Base-by-base conservation (phyloP, 2,329 filamentous ascomycete genomes). In the Cryphonectria nitschkei region DNA sequence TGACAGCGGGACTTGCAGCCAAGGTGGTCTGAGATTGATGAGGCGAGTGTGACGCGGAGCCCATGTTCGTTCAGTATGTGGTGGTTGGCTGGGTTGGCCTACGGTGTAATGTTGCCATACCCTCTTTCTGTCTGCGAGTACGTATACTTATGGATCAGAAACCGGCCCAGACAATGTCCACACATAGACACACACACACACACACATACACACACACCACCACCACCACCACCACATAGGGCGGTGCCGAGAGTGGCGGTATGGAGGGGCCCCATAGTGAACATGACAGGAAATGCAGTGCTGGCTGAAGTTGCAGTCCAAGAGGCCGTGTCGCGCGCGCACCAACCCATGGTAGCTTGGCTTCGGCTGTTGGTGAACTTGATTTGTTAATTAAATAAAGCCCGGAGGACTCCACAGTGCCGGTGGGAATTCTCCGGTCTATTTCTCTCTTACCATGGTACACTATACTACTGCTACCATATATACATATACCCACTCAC, bases 301-400 rank as follows among this genome's bases (percentile, higher is more conserved):
- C 61, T 39, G 61, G 61, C 61, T 63, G 61, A 63, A 63, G 34
- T 29, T 63, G 39, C 61, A 63, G 61, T 46, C 39, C n/a, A 14
- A n/a, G 61, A 63, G 61, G 61, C 39, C 61, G 43, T 43, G 43
- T 43, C 61, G 39, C 37, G 37, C 61, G 26, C 16, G 22, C 32
- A 46, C 58, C 32, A 61, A 39, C 32, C 34, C 29, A 60, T 22
- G 50, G 6, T 7, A 52, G 50, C n/a, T 14, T 56, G 52, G 52
- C 52, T 26, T 58, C 54, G 54, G 54, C 54, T 58, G 54, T 32
- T 58, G 52, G 52, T 56, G 52, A 26, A 29, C 26, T 56, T 22
- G 46, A n/a, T 58, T 39, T 39, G 9, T 39, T 29, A 29, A 29
- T 58, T 32, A 29, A 58, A 32, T 58, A 58, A 34, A 32, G 29